Conservation (phyloP, 73 alveolate species). For the Blepharisma stoltei region DNA sequence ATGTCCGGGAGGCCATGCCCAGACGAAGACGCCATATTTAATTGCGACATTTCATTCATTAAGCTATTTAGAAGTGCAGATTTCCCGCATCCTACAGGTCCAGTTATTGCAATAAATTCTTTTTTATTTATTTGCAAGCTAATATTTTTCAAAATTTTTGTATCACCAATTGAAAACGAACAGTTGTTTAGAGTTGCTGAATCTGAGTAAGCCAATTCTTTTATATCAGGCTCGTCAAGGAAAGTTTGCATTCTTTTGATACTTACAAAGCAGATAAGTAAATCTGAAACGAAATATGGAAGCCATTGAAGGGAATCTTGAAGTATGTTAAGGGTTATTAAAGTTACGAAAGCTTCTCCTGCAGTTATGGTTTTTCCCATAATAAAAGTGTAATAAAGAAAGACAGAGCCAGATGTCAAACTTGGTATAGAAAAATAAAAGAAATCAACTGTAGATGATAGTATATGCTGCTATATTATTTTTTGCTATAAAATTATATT, state of each 20-base stretch:
- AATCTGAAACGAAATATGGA: not conserved
- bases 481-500: too few species aligned
- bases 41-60: constrained; percentile 55
- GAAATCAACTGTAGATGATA: not conserved
- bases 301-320: not conserved
- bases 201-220: not conserved
- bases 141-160: constrained; percentile 47
- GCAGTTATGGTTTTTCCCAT: constrained; percentile 13
- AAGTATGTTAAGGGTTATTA: constrained; percentile 1
- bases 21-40: too few species aligned
- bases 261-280: not conserved
- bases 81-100: constrained; percentile 77
- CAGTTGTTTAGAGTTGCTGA: not conserved
- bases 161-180: constrained; percentile 13
- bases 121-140: constrained; percentile 40
- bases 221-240: not conserved
- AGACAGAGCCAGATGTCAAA: not conserved
- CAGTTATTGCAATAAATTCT: constrained; percentile 58
- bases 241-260: not conserved
- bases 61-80: constrained; percentile 52
- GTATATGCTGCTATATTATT: too few species aligned
- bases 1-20: too few species aligned
- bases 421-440: constrained; percentile 21
- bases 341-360: constrained; percentile 23
- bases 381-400: constrained; percentile 8